These are phyloP conservation scores for Pythium vanterpoolii DNA, from an alignment of 352 stramenopile genomes.

Conservation along the genomic window DNA sequence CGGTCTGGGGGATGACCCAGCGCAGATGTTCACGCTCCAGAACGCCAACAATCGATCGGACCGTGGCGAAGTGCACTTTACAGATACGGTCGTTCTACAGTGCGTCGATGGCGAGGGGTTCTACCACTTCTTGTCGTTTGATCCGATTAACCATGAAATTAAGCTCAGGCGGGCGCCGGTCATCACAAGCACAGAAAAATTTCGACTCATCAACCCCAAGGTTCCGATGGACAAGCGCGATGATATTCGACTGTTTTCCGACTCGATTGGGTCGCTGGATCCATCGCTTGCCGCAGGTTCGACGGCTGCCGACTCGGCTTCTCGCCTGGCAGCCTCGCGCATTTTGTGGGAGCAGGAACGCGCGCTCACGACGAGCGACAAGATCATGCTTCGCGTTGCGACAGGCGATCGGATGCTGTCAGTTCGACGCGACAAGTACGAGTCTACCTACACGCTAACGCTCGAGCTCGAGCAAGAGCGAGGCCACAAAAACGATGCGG, in stretches of 20 bases:
- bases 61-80: slow-evolving; percentile 67
- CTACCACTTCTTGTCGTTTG: slow-evolving; percentile 71
- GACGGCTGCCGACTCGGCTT: not conserved
- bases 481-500: slow-evolving; percentile 31
- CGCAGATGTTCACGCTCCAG: slow-evolving; percentile 78
- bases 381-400: slow-evolving; percentile 70
- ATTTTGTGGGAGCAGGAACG: slow-evolving; percentile 61
- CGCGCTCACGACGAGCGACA: slow-evolving; percentile 60
- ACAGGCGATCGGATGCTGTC: slow-evolving; percentile 58
- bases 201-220: slow-evolving; percentile 61
- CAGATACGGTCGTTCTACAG: slow-evolving; percentile 74
- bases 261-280: slow-evolving; percentile 14
- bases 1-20: slow-evolving; percentile 62
- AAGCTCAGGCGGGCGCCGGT: slow-evolving; percentile 71
- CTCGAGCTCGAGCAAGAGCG: slow-evolving; percentile 50
- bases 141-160: slow-evolving; percentile 49
- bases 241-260: slow-evolving; percentile 23
- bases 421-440: slow-evolving; percentile 30
- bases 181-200: slow-evolving; percentile 80
- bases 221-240: slow-evolving; percentile 27
- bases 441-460: slow-evolving; percentile 27
- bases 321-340: slow-evolving; percentile 1
- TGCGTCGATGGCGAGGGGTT: slow-evolving; percentile 64
- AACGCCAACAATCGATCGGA: slow-evolving; percentile 71
- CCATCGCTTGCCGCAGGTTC: slow-evolving; percentile 1